These are phyloP conservation scores for Acer yangbiense DNA, from an alignment of 345 rosid species.

Conservation along the genomic window DNA sequence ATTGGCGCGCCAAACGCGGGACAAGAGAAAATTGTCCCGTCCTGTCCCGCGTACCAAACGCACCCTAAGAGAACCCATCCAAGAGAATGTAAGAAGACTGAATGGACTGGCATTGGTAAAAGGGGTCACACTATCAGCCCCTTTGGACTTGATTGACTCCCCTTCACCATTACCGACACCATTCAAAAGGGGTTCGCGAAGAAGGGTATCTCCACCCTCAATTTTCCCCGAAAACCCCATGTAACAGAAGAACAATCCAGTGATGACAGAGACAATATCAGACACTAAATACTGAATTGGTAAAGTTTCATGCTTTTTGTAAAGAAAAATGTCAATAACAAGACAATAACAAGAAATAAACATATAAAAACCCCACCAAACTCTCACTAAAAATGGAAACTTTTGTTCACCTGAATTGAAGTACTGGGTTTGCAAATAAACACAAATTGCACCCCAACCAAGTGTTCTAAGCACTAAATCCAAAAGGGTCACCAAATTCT, in stretches of 20 bases:
- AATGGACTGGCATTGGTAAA: conserved; percentile 45
- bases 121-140: conserved; percentile 30
- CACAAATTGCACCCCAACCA: conserved; percentile 48
- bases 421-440: conserved; percentile 34
- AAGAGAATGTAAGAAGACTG: conserved; percentile 43
- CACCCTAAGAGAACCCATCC: conserved; percentile 48
- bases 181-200: conserved; percentile 24
- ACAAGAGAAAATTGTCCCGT: too few species aligned
- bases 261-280: conserved; percentile 24
- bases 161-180: conserved; percentile 17
- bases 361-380: conserved; percentile 55
- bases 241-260: conserved; percentile 22
- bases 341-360: conserved; percentile 45
- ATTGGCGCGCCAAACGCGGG: too few species aligned
- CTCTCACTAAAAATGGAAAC: conserved; percentile 45
- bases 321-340: conserved; percentile 35
- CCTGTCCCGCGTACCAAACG: too few species aligned
- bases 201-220: conserved; percentile 6
- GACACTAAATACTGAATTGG: conserved; percentile 12
- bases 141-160: conserved; percentile 24
- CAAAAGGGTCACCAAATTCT: conserved; percentile 33
- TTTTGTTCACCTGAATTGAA: conserved; percentile 21
- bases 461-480: conserved; percentile 43
- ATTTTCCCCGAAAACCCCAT: conserved; percentile 14
- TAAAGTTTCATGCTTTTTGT: not conserved